Base-by-base conservation (phyloP, 306 rosid species). In the Dryas drummondii region DNA sequence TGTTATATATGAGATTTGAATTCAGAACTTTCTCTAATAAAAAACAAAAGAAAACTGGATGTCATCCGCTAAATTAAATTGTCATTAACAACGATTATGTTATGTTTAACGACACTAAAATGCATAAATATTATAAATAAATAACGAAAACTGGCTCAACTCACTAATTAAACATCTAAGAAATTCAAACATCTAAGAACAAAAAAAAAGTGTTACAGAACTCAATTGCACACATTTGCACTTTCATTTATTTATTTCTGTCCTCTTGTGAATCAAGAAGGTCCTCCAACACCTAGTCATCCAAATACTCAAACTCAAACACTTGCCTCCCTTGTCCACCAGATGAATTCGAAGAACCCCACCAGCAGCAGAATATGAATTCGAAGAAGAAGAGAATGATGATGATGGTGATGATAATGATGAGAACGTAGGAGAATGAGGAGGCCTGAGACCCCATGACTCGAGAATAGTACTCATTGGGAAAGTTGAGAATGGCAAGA, bases 401-500 rank as follows among this genome's bases (percentile, higher is more conserved):
- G 22, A 22, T 22, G 22, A 19, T 19, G 37, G 1, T 7, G 73
- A 46, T 0, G 76, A 6, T 1, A 82, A 53, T 51, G 86, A 22
- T 26, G 87, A 78, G 14, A 84, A 70, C 66, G 82, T 70, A 22
- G 90, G 89, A 67, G 91, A 85, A 77, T 86, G 73, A 45, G 97
- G 90, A 52, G 91, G 88, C 22, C 22, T 22, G 22, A 48, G 94
- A 83, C 0, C 88, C 89, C 76, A 81, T 71, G 19, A 89, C 71
- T 52, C 78, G 81, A 27, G 97, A 55, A 79, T 91, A 89, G n/a
- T 89, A 91, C 83, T 91, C 94, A 75, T 62, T 83, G 4, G 97
- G 97, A 71, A 91, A 91, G 73, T 91, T 91, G 0, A 91, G 91
- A 45, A 73, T 86, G 12, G 97, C 94, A 70, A 91, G 93, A 69